A percentile compares a stretch with the other conserved stretches of the same genome.
Evolutionary conservation across 2,329 filamentous ascomycete species (phyloP).

Genomic region (Aspergillus vadensis): DNA sequence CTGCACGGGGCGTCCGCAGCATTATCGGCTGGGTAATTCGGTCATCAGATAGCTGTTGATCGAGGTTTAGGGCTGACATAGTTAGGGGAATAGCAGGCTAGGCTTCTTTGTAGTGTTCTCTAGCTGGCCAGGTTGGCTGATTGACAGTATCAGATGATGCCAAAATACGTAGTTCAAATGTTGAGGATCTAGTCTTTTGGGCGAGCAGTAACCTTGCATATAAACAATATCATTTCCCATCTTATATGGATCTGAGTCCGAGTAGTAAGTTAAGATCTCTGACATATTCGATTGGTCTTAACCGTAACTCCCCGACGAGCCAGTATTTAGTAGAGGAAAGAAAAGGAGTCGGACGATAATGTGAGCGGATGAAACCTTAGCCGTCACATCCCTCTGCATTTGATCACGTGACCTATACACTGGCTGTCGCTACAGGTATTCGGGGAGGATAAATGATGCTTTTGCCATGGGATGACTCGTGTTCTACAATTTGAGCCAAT

Average conservation of each 20-base stretch:
- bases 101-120: too few species aligned
- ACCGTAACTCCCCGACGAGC: not conserved
- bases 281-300: not conserved
- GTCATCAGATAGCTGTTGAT: too few species aligned
- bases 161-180: not conserved
- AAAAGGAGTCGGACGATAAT: not conserved
- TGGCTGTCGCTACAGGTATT: not conserved
- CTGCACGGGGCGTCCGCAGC: not conserved
- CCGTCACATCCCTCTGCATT: not conserved
- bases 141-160: too few species aligned
- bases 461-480: too few species aligned
- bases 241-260: not conserved
- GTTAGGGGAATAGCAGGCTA: too few species aligned
- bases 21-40: not conserved
- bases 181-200: not conserved
- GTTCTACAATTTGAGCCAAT: not conserved
- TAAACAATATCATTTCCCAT: not conserved
- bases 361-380: not conserved
- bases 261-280: not conserved
- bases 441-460: not conserved
- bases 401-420: not conserved
- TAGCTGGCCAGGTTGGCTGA: too few species aligned
- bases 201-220: not conserved
- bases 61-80: too few species aligned
- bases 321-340: not conserved